Conservation (phyloP, 129 eudicot species). For the Kitagawia praeruptora region DNA sequence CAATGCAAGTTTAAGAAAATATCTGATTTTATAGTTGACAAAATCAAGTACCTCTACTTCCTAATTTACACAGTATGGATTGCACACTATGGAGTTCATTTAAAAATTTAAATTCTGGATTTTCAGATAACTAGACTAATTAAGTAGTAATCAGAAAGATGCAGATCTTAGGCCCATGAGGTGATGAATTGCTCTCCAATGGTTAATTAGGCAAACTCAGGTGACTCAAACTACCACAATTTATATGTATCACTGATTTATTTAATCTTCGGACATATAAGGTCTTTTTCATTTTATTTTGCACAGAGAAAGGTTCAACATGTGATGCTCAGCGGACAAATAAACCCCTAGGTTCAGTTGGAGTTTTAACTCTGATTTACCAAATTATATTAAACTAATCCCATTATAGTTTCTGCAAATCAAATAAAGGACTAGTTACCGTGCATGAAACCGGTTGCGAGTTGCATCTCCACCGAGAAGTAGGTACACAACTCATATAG, state of each 20-base stretch:
- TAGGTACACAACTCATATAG: constrained; percentile 85
- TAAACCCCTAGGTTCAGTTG: not conserved
- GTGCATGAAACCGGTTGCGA: constrained; percentile 45
- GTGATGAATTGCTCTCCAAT: not conserved
- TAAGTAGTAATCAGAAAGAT: not conserved
- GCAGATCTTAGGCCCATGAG: not conserved
- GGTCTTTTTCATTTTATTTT: not conserved
- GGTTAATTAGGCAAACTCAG: not conserved
- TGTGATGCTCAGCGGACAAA: not conserved
- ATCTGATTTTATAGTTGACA: too few species aligned
- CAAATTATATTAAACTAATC: not conserved
- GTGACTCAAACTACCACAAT: not conserved
- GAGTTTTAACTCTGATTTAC: not conserved
- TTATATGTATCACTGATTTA: not conserved
- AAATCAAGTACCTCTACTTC: too few species aligned
- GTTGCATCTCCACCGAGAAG: constrained; percentile 82
- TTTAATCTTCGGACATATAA: not conserved
- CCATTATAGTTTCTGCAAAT: not conserved
- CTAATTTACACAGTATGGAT: not conserved
- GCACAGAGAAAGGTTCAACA: not conserved
- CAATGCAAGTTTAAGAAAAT: not conserved
- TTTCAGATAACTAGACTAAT: not conserved
- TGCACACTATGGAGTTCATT: not conserved
- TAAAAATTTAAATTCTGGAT: not conserved
- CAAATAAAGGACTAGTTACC: constrained; percentile 30